Conservation (phyloP, 768 basidiomycete species). For the Mycena filopes region DNA sequence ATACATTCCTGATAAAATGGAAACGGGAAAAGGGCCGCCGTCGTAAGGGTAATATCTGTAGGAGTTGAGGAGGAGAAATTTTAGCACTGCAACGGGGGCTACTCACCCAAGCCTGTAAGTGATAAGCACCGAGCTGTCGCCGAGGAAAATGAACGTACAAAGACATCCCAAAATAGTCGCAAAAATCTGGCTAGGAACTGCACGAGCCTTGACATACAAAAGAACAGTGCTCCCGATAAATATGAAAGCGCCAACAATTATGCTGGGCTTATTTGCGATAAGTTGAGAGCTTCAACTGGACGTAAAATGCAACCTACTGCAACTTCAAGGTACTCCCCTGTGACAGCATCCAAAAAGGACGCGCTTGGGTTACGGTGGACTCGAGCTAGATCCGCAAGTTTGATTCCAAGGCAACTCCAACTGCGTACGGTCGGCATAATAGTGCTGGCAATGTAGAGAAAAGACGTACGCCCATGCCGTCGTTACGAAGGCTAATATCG, state of each 20-base stretch:
- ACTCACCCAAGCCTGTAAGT: slow-evolving; percentile 52
- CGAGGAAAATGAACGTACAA: slow-evolving; percentile 35
- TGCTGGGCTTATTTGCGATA: slow-evolving; percentile 55
- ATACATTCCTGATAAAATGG: slow-evolving; percentile 64
- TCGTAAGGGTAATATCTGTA: slow-evolving; percentile 68
- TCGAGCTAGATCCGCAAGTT: slow-evolving; percentile 68
- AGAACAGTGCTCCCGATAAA: slow-evolving; percentile 69
- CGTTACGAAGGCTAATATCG: slow-evolving; percentile 60
- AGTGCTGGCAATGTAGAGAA: not conserved
- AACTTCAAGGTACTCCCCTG: slow-evolving; percentile 68
- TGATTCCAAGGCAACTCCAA: slow-evolving; percentile 75
- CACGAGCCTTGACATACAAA: slow-evolving; percentile 66
- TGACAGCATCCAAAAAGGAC: slow-evolving; percentile 49
- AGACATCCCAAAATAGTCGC: slow-evolving; percentile 70
- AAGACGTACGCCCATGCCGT: slow-evolving; percentile 70
- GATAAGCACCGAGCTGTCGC: not conserved
- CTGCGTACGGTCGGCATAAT: slow-evolving; percentile 43
- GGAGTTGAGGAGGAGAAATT: not conserved
- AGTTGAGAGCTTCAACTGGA: not conserved
- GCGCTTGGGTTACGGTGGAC: slow-evolving; percentile 51
- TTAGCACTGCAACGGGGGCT: not conserved
- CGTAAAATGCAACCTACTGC: slow-evolving; percentile 39
- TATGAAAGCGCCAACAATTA: slow-evolving; percentile 71
- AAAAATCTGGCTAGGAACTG: slow-evolving; percentile 71
- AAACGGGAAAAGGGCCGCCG: slow-evolving; percentile 70